Evolutionary conservation across 768 basidiomycete genomes (phyloP).

Genomic region (Boletus rubescentipes): DNA sequence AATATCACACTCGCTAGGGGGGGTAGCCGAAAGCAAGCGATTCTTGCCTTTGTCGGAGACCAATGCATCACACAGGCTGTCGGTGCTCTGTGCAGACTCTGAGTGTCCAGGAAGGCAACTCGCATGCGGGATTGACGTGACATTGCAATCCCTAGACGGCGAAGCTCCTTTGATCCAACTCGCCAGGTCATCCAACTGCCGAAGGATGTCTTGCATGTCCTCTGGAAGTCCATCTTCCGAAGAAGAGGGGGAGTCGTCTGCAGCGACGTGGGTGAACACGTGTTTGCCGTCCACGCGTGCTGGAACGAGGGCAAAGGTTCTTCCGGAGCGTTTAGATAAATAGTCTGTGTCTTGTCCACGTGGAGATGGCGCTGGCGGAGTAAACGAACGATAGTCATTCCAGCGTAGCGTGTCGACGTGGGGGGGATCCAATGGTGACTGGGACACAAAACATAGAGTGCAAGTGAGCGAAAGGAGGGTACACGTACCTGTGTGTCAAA

Average conservation of each 20-base stretch:
- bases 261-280: conserved; percentile 18
- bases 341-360: neutral
- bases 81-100: neutral
- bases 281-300: conserved; percentile 11
- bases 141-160: conserved; percentile 6
- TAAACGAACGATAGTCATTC: conserved; percentile 8
- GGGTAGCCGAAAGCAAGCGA: conserved; percentile 11
- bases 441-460: conserved; percentile 5
- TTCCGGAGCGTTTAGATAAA: conserved; percentile 20
- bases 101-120: neutral
- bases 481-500: conserved; percentile 1
- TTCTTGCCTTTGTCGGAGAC: conserved; percentile 22
- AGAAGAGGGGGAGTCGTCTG: neutral
- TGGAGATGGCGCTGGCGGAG: conserved; percentile 10
- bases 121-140: neutral
- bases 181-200: conserved; percentile 29
- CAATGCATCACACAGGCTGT: neutral
- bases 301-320: conserved; percentile 17
- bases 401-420: neutral
- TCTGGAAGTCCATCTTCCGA: conserved; percentile 21
- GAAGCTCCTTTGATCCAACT: conserved; percentile 26
- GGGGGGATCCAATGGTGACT: conserved; percentile 4
- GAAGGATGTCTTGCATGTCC: conserved; percentile 28
- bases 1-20: neutral
- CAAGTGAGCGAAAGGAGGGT: neutral